These are phyloP conservation scores for Annulohypoxylon maeteangense DNA, from an alignment of 495 filamentous ascomycete species.

Conservation along the genomic window DNA sequence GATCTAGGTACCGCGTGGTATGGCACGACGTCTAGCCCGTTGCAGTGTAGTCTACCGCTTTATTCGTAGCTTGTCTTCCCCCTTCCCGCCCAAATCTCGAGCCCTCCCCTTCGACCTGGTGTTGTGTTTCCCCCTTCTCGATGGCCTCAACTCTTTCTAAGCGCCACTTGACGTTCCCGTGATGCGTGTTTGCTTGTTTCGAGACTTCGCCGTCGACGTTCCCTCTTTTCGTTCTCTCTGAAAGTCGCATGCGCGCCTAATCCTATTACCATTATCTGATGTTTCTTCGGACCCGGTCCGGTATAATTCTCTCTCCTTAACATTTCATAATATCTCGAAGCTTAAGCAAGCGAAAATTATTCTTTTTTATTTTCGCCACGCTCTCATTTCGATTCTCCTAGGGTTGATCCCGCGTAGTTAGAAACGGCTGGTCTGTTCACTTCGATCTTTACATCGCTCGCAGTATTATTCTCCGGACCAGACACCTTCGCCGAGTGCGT, in stretches of 20 bases:
- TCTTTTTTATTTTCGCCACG: constrained; percentile 14
- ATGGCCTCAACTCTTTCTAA: constrained; percentile 39
- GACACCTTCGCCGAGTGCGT: constrained; percentile 12
- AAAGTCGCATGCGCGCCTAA: constrained; percentile 32
- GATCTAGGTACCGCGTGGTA: constrained; percentile 34
- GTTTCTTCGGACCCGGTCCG: constrained; percentile 35
- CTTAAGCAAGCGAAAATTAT: constrained; percentile 10
- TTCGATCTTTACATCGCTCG: constrained; percentile 10
- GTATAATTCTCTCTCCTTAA: constrained; percentile 50
- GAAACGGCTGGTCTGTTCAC: constrained; percentile 54
- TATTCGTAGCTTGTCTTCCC: constrained; percentile 23
- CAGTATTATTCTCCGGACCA: constrained; percentile 10
- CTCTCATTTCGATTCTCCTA: background rate
- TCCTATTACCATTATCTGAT: constrained; percentile 18
- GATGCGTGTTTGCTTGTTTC: constrained; percentile 41
- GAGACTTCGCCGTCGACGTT: constrained; percentile 36
- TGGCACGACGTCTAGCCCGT: constrained; percentile 26
- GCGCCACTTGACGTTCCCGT: constrained; percentile 39
- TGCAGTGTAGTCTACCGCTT: constrained; percentile 14
- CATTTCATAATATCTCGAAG: constrained; percentile 35
- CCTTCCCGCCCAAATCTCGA: constrained; percentile 22
- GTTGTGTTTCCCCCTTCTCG: constrained; percentile 32
- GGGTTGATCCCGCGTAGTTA: constrained; percentile 49
- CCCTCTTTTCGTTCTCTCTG: constrained; percentile 30
- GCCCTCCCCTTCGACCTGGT: constrained; percentile 13